These are phyloP conservation scores for Ilyonectria robusta DNA, from an alignment of 2,329 filamentous ascomycete species.

Conservation along the genomic window DNA sequence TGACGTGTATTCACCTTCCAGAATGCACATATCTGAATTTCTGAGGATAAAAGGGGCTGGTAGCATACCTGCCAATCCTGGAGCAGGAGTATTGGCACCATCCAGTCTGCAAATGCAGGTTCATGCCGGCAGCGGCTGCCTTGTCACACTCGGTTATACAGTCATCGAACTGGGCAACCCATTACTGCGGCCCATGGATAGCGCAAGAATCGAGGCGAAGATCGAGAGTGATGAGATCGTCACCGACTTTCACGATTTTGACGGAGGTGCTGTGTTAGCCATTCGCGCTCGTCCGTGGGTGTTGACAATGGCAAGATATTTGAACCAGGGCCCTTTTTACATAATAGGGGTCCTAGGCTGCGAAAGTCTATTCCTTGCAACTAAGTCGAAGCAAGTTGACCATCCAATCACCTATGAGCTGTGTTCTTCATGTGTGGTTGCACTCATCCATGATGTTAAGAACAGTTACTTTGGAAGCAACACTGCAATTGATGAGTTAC, in stretches of 20 bases:
- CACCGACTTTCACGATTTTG: not conserved
- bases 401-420: not conserved
- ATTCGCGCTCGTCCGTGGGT: not conserved
- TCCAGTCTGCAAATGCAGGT: not conserved
- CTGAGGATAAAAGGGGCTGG: not conserved
- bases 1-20: too few relatives aligned
- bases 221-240: not conserved
- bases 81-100: not conserved
- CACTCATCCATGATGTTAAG: not conserved
- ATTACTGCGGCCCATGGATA: too few relatives aligned
- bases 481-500: not conserved
- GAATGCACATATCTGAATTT: not conserved
- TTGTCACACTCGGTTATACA: not conserved
- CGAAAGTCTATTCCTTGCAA: not conserved
- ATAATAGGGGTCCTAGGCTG: not conserved
- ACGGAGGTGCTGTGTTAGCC: not conserved
- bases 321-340: not conserved
- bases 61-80: not conserved
- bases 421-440: not conserved
- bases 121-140: not conserved
- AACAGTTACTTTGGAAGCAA: too few relatives aligned
- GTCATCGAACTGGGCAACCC: not conserved
- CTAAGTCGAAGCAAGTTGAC: not conserved
- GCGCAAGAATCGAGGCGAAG: not conserved
- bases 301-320: not conserved